phyloP scores from a whole-genome alignment of 371 early-diverging fungal genomes.

The Mucor plumbeus region DNA sequence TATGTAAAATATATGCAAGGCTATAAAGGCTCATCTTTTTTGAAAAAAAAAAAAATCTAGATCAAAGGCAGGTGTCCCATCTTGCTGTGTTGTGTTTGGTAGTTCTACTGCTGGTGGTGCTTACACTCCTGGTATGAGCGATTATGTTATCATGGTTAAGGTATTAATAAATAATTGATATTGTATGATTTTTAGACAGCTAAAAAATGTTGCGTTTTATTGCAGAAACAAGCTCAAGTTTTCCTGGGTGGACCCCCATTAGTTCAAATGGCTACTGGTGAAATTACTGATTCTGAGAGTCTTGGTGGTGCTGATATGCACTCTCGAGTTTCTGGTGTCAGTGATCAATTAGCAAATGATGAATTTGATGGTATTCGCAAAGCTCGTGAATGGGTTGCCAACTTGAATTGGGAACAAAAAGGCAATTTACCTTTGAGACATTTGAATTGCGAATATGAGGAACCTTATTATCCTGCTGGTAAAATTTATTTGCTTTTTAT shows the following conservation, averaged over 20 bases:
- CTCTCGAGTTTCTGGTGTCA: constrained; percentile 66
- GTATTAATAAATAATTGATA: constrained; percentile 20
- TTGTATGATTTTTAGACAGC: too few species aligned
- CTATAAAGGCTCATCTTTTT: not conserved
- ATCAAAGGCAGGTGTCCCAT: constrained; percentile 72
- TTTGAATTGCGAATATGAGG: constrained; percentile 56
- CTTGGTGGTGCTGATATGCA: constrained; percentile 84
- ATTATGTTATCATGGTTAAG: constrained; percentile 79
- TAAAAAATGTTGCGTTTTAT: not conserved
- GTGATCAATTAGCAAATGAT: constrained; percentile 70
- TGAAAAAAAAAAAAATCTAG: too few species aligned
- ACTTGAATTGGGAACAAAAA: constrained; percentile 67
- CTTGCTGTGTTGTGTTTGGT: constrained; percentile 75
- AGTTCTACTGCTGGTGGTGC: constrained; percentile 84
- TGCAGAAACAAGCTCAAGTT: constrained; percentile 71
- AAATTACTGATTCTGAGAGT: constrained; percentile 72
- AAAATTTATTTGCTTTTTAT: not conserved
- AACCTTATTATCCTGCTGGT: constrained; percentile 61
- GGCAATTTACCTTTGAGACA: constrained; percentile 61
- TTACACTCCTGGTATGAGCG: constrained; percentile 77
- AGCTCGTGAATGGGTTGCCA: constrained; percentile 70
- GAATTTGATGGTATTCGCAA: constrained; percentile 70
- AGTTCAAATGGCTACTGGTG: constrained; percentile 81
- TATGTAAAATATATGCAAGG: not conserved
- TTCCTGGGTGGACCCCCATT: constrained; percentile 80